Evolutionary conservation across 1,284 basidiomycete genomes (phyloP).

Genomic region (Vanrija sp.): DNA sequence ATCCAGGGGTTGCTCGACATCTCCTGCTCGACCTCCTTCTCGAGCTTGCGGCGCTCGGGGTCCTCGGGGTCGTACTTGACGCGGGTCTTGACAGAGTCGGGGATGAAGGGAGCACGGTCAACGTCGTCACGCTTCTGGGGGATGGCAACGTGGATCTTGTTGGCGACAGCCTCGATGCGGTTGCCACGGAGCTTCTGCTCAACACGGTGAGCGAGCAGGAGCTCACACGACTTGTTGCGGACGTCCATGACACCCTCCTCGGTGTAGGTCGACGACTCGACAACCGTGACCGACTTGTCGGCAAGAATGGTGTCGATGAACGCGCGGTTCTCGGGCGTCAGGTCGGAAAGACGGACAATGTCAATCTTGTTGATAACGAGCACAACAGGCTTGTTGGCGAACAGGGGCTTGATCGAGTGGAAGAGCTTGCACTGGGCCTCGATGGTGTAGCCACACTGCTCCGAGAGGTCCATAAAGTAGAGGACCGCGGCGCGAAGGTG

Average conservation of each 20-base stretch:
- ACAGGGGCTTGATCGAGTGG: slow-evolving; percentile 95
- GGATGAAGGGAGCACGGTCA: slow-evolving; percentile 78
- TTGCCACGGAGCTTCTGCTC: slow-evolving; percentile 88
- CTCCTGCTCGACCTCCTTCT: slow-evolving; percentile 68
- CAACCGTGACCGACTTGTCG: slow-evolving; percentile 63
- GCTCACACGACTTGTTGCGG: slow-evolving; percentile 87
- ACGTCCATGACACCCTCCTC: slow-evolving; percentile 95
- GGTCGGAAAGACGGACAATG: slow-evolving; percentile 75
- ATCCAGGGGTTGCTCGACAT: slow-evolving; percentile 69
- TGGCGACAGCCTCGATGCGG: slow-evolving; percentile 84
- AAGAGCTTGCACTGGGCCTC: slow-evolving; percentile 95
- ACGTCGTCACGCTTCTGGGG: slow-evolving; percentile 83
- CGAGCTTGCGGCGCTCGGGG: slow-evolving; percentile 64
- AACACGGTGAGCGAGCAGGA: slow-evolving; percentile 85
- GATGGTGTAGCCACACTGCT: slow-evolving; percentile 91
- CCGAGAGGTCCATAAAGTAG: slow-evolving; percentile 96
- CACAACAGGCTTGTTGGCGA: slow-evolving; percentile 82
- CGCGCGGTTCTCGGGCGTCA: slow-evolving; percentile 65
- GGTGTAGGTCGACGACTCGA: slow-evolving; percentile 85
- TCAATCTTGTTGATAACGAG: slow-evolving; percentile 97
- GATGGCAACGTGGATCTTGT: slow-evolving; percentile 88
- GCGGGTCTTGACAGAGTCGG: slow-evolving; percentile 66
- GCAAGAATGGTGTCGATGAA: slow-evolving; percentile 82
- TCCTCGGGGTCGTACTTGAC: slow-evolving; percentile 85
- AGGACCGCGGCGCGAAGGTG: slow-evolving; percentile 86